Base-by-base conservation (phyloP, 2,329 filamentous ascomycete genomes). In the Coniochaeta sp. region DNA sequence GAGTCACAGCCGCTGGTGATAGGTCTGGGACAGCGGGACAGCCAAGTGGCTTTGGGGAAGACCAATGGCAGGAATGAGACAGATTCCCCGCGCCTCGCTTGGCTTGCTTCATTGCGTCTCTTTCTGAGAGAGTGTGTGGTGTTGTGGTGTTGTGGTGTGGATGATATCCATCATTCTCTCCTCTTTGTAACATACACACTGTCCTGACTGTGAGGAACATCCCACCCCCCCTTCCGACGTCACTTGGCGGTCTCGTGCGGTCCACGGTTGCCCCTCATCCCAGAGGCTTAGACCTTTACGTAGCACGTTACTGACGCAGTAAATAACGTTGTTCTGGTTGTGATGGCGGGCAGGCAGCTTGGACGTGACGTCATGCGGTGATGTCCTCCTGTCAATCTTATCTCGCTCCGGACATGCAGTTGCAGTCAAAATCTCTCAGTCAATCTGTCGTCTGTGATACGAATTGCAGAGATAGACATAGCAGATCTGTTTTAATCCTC, bases 161-260 rank as follows among this genome's bases (percentile, higher is more conserved):
- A 5, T 4, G 4, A 22, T 3, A 42, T 8, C 19, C n/a, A n/a
- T 24, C 42, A 47, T 22, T 8, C 42, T 22, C 22, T 24, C 22
- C 42, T 22, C 42, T 22, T 24, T 47, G 2, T 4, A 14, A n/a
- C n/a, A n/a, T n/a, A n/a, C n/a, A n/a, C n/a, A n/a, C n/a, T n/a
- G n/a, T n/a, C n/a, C n/a, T 9, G 16, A 12, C 3, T 4, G 10
- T 24, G 19, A 52, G 47, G 6, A 52, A 28, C 24, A 24, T 24
- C 47, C 42, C 30, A 28, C 24, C 24, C 47, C 47, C 42, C 30
- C 47, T 19, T 47, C 47, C 47, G 47, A 52, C 47, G 47, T 52
- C 47, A 52, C 47, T 52, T 52, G 47, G 47, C 47, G 47, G 47
- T 52, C 47, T 52, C 47, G 47, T 52, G 47, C 47, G n/a, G 16